These are phyloP conservation scores for Pulveroboletus sp. DNA, from an alignment of 768 basidiomycete genomes.

Conservation along the genomic window DNA sequence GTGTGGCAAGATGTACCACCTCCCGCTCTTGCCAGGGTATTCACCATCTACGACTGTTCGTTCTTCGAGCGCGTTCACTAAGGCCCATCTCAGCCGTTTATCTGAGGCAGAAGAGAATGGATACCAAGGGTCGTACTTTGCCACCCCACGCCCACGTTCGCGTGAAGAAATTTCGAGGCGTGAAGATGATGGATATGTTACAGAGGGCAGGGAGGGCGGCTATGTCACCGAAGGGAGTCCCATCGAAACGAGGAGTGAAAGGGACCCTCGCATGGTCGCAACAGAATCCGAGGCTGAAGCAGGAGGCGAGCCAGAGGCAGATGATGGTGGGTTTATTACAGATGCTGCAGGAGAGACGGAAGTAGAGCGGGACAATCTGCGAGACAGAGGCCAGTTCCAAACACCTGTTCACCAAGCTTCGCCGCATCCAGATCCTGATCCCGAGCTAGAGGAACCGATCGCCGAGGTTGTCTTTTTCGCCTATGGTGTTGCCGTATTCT, in stretches of 20 bases:
- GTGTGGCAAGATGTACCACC: slow-evolving; percentile 73
- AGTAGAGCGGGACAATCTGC: slow-evolving; percentile 5
- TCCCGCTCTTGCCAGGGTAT: slow-evolving; percentile 90
- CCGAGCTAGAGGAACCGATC: slow-evolving; percentile 40
- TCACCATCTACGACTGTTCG: slow-evolving; percentile 80
- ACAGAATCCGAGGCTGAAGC: slow-evolving; percentile 10
- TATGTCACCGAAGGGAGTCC: slow-evolving; percentile 50
- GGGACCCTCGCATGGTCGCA: neutral
- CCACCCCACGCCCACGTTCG: slow-evolving; percentile 17
- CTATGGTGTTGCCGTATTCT: slow-evolving; percentile 91
- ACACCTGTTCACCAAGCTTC: slow-evolving; percentile 3
- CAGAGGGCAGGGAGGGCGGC: slow-evolving; percentile 44
- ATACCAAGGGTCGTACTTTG: slow-evolving; percentile 85
- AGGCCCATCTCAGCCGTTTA: slow-evolving; percentile 63
- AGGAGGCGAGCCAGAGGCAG: slow-evolving; percentile 9
- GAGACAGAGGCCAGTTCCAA: slow-evolving; percentile 2
- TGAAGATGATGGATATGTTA: slow-evolving; percentile 23
- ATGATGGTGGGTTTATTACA: slow-evolving; percentile 11
- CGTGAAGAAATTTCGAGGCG: slow-evolving; percentile 16
- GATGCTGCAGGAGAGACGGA: slow-evolving; percentile 15
- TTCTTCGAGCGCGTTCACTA: slow-evolving; percentile 66
- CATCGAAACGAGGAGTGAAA: slow-evolving; percentile 6
- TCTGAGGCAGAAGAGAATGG: slow-evolving; percentile 89
- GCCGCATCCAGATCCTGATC: slow-evolving; percentile 1
- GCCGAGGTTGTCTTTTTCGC: slow-evolving; percentile 80